A percentile compares a stretch with the other conserved stretches of the same genome.
These are phyloP conservation scores for Ligustrum vulgare DNA, from an alignment of 257 asterid species.

Conservation along the genomic window DNA sequence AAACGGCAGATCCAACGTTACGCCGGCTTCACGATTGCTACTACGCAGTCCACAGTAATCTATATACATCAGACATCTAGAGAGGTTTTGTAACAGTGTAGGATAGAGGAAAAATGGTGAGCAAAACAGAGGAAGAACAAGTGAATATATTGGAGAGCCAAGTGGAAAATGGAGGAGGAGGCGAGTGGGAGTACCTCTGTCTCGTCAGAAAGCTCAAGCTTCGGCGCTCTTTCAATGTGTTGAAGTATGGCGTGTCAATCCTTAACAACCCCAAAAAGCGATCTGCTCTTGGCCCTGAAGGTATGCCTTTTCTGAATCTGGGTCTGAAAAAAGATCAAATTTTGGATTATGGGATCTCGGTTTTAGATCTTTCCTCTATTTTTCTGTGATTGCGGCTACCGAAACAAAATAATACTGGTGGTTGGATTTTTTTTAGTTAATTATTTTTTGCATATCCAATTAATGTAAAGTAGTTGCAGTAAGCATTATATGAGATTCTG, in stretches of 20 bases:
- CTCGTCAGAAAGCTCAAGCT: slow-evolving; percentile 91
- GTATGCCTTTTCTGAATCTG: slow-evolving; percentile 29
- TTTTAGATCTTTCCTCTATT: neutral
- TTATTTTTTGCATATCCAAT: neutral
- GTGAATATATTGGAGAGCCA: slow-evolving; percentile 83
- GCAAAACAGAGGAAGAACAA: slow-evolving; percentile 83
- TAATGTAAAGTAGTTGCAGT: neutral
- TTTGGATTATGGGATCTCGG: slow-evolving; percentile 30
- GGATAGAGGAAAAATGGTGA: slow-evolving; percentile 58
- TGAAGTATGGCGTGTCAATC: slow-evolving; percentile 65
- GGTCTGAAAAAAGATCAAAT: slow-evolving; percentile 21
- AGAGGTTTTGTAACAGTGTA: neutral
- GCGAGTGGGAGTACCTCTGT: slow-evolving; percentile 92
- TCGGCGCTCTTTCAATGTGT: slow-evolving; percentile 79
- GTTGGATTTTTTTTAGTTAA: neutral
- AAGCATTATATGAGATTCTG: neutral
- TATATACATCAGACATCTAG: neutral
- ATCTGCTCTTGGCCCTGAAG: slow-evolving; percentile 92
- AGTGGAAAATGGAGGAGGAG: slow-evolving; percentile 97
- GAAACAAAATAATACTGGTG: neutral
- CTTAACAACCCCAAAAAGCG: slow-evolving; percentile 72
- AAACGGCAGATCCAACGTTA: neutral
- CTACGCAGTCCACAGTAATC: neutral
- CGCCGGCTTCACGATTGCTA: neutral
- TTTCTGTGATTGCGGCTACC: neutral